Evolutionary conservation across 345 rosid genomes (phyloP), one percentile per base, ranked within the genome.

Genomic region (Pistacia vera): DNA sequence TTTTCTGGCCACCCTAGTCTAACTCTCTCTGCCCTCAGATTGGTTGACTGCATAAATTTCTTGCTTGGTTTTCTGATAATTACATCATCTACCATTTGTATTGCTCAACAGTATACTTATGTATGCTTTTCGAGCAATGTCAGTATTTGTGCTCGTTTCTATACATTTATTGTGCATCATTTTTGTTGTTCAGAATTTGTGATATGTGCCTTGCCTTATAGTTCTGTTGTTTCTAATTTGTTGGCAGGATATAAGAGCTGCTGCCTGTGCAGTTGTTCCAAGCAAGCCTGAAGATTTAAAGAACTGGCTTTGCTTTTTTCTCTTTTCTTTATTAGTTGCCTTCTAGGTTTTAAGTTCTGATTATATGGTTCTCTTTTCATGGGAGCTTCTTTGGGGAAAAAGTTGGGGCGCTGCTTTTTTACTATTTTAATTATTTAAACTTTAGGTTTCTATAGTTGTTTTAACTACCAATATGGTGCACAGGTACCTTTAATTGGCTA

Each of bases 191-290:
- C 59, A 54, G 17, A 72, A 63, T 33, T 28, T n/a, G 1, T 20
- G 22, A 51, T 18, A 12, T 4, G 36, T 5, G 20, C 35, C 17
- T 63, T 63, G 52, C 69, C 46, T 33, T 30, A 49, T 62, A 30
- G 28, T 2, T 28, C 4, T 63, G 20, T 7, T 13, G 36, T 62
- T 73, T 58, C 1, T 18, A 28, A 62, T 33, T 20, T 25, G 10
- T 48, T 61, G 67, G 62, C 62, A 73, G 76, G 62, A 62, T 33
- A 12, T 73, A 63, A 35, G 28, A 33, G 52, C 17, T 17, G 59
- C 18, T 2, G 52, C 10, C 8, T 36, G 46, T 3, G 44, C 59
- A 28, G 11, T 28, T n/a, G 33, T 61, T 48, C 17, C 61, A 0
- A 6, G n/a, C 13, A 51, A 51, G 48, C 61, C 60, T 63, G 13